Conservation (phyloP, 2,329 filamentous ascomycete genomes). For the Ophiostoma sp. region DNA sequence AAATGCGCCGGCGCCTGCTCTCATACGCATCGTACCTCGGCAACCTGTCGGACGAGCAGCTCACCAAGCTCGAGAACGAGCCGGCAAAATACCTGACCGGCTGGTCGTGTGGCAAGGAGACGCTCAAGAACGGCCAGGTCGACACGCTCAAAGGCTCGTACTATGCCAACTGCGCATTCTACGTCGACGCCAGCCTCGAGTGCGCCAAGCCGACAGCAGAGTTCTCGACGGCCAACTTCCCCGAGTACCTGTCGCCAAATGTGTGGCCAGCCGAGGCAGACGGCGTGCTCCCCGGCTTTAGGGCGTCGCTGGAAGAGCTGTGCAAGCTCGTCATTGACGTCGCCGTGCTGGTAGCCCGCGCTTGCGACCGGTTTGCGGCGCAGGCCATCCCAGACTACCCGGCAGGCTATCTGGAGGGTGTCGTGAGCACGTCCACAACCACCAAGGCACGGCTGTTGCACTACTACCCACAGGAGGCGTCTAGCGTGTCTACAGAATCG, state of each 20-base stretch:
- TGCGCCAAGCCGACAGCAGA: slow-evolving; percentile 56
- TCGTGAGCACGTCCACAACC: slow-evolving; percentile 77
- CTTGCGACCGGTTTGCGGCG: slow-evolving; percentile 80
- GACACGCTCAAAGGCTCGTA: slow-evolving; percentile 79
- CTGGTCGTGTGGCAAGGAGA: slow-evolving; percentile 80
- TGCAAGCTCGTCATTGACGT: slow-evolving; percentile 84
- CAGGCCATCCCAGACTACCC: slow-evolving; percentile 73
- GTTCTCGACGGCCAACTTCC: slow-evolving; percentile 60
- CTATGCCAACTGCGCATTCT: slow-evolving; percentile 79
- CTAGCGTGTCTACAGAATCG: not conserved
- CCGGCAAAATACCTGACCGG: slow-evolving; percentile 62
- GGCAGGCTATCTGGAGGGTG: slow-evolving; percentile 72
- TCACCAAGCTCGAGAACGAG: slow-evolving; percentile 58
- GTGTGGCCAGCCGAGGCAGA: slow-evolving; percentile 71
- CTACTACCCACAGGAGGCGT: slow-evolving; percentile 67
- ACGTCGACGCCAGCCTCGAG: slow-evolving; percentile 58
- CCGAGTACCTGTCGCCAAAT: slow-evolving; percentile 85
- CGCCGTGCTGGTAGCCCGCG: slow-evolving; percentile 80
- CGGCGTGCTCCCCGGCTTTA: slow-evolving; percentile 67
- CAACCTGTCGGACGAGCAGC: slow-evolving; percentile 64
- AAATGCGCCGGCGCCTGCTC: slow-evolving; percentile 67
- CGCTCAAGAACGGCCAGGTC: slow-evolving; percentile 68
- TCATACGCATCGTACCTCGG: slow-evolving; percentile 88
- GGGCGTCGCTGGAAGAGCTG: slow-evolving; percentile 63
- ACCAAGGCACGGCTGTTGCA: slow-evolving; percentile 90